A percentile compares a stretch with the other conserved stretches of the same genome.
phyloP scores from a whole-genome alignment of 2,329 filamentous ascomycete species.

The Phyllosticta citriasiana region DNA sequence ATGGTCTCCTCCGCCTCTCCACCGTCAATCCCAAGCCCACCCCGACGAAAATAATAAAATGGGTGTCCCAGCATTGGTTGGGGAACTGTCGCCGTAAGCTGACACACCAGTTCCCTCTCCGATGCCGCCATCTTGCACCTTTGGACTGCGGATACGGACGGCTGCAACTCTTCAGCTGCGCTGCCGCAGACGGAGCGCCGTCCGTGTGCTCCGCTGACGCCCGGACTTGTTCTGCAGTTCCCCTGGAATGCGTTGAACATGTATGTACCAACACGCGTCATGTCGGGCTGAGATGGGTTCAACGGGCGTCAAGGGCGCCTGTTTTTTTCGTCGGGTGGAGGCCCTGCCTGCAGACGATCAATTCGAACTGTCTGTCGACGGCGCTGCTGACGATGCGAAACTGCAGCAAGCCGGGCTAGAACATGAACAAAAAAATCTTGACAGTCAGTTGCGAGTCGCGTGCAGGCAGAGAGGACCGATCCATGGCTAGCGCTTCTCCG shows the following conservation, averaged over 20 bases:
- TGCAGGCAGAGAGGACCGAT: not conserved
- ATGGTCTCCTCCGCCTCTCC: not conserved
- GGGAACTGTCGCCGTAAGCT: not conserved
- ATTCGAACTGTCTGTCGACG: not conserved
- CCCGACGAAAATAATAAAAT: not conserved
- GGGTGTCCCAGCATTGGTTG: not conserved
- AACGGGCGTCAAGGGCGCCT: not conserved
- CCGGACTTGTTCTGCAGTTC: not conserved
- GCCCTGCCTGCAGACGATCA: not conserved
- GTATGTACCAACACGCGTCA: not conserved
- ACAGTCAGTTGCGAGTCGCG: too few species aligned
- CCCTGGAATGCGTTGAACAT: not conserved
- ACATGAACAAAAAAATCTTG: too few species aligned
- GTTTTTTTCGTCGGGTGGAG: not conserved
- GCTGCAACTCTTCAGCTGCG: not conserved
- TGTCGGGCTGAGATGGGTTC: not conserved
- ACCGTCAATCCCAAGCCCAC: not conserved
- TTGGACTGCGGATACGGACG: not conserved
- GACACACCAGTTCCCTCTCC: not conserved
- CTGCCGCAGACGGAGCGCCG: not conserved
- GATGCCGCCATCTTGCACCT: not conserved
- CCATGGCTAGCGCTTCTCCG: not conserved
- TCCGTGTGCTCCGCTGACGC: not conserved
- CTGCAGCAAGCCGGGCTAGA: not conserved
- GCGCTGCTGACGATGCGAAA: not conserved